Conservation (phyloP, 1,139 yeast species). For the Suzukiozyma palmioleophila region DNA sequence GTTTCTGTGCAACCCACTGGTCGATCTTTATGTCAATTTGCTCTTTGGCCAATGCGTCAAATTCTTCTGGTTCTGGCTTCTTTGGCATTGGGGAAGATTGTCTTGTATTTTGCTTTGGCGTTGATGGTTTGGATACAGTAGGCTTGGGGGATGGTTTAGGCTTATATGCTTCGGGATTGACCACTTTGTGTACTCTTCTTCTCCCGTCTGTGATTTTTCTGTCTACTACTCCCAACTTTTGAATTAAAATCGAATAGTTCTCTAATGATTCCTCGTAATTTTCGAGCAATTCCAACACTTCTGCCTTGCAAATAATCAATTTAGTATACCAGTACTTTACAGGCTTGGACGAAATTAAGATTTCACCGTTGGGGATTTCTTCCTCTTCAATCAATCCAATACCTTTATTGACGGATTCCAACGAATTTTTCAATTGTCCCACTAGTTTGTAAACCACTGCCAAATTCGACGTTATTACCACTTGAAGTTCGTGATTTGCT, state of each 20-base stretch:
- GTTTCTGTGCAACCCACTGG: slow-evolving; percentile 70
- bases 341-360: slow-evolving; percentile 45
- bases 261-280: slow-evolving; percentile 58
- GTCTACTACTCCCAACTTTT: slow-evolving; percentile 58
- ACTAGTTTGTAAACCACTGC: slow-evolving; percentile 65
- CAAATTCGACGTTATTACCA: slow-evolving; percentile 73
- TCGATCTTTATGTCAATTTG: slow-evolving; percentile 10
- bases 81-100: slow-evolving; percentile 13
- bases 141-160: slow-evolving; percentile 14
- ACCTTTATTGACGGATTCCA: slow-evolving; percentile 53
- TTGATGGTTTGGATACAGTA: slow-evolving; percentile 10
- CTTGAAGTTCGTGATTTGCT: slow-evolving; percentile 55
- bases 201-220: slow-evolving; percentile 74
- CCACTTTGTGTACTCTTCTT: slow-evolving; percentile 65
- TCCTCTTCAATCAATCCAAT: slow-evolving; percentile 48
- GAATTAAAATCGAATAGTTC: slow-evolving; percentile 57
- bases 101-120: slow-evolving; percentile 8
- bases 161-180: slow-evolving; percentile 42
- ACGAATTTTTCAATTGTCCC: slow-evolving; percentile 69
- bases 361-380: slow-evolving; percentile 19
- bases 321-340: slow-evolving; percentile 73
- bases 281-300: slow-evolving; percentile 77
- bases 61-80: slow-evolving; percentile 22
- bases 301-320: slow-evolving; percentile 68
- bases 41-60: slow-evolving; percentile 12